Evolutionary conservation across 495 filamentous ascomycete genomes (phyloP), one percentile per base, ranked within the genome.

Genomic region (Elasticomyces elasticus): DNA sequence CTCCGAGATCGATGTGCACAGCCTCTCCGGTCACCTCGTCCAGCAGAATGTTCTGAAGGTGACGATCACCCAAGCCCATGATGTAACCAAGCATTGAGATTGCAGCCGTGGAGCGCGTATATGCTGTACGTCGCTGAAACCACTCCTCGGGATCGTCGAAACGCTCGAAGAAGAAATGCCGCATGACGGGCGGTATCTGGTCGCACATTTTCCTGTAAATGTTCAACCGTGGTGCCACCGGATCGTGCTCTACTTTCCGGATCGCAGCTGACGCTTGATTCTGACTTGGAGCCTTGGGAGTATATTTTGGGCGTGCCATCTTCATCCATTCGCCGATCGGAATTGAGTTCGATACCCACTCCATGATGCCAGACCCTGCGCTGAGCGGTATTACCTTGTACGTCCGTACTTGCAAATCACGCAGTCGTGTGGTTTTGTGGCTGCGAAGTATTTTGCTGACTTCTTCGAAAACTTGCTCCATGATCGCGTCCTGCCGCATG

Each of bases 401-500:
- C 0, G 92, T 95, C 27, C 92, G 73, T 62, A 99, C 89, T 2
- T 81, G 81, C 20, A 99, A 75, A 58, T 91, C 86, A 1, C 92
- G 84, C 61, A 94, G 89, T 10, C 86, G 82, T 6, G 94, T 95
- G 11, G 84, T 80, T 45, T 85, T 80, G 61, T 95, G 85, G 23
- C 84, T 83, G 68, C 85, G 84, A 23, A 99, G 75, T 5, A 97
- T 81, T 51, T 84, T 83, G 62, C 85, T 94, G 26, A 96, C 92
- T 76, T 95, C 87, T 45, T 87, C 87, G 69, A 97, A 99, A 27
- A 99, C 92, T 70, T 99, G 92, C 67, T 97, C 94, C 94, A 99
- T 99, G 71, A 99, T 99, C 17, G 92, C 88, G 64, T 99, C 92
- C 71, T 99, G 92, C n/a, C 92, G 85, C 12, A 99, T 77, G 63